A percentile compares a stretch with the other conserved stretches of the same genome.
These are phyloP conservation scores for Pittosporum tobira DNA, from an alignment of 129 eudicot genomes.

Conservation along the genomic window DNA sequence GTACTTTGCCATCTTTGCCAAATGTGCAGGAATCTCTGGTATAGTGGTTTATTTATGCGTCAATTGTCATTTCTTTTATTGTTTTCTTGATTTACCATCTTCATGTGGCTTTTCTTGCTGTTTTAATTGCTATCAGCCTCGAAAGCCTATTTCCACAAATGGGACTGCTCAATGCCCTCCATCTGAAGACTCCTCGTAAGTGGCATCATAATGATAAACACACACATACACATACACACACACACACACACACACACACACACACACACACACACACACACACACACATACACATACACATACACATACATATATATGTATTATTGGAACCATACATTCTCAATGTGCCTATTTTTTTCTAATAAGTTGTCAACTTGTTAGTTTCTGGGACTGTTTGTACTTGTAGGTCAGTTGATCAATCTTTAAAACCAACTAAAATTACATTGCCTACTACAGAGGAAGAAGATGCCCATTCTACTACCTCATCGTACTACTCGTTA, in stretches of 20 bases:
- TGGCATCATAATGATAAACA: slow-evolving; percentile 18
- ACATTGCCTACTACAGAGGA: slow-evolving; percentile 27
- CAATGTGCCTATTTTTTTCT: not conserved
- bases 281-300: too few relatives aligned
- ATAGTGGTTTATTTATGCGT: slow-evolving; percentile 27
- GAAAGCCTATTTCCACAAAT: slow-evolving; percentile 24
- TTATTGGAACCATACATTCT: not conserved
- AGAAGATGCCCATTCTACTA: slow-evolving; percentile 39
- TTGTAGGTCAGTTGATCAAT: slow-evolving; percentile 40
- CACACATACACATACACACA: too few relatives aligned
- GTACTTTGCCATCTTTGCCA: slow-evolving; percentile 33
- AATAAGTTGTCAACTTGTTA: not conserved
- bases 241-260: too few relatives aligned
- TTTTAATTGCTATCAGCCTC: slow-evolving; percentile 34
- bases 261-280: too few relatives aligned
- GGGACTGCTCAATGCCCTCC: slow-evolving; percentile 29
- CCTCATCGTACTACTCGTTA: slow-evolving; percentile 50
- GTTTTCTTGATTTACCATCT: slow-evolving; percentile 3
- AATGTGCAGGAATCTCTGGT: slow-evolving; percentile 41
- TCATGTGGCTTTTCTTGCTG: slow-evolving; percentile 6
- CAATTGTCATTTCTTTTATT: not conserved
- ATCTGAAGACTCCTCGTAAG: slow-evolving; percentile 52
- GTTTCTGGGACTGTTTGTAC: slow-evolving; percentile 12
- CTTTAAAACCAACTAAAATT: slow-evolving; percentile 24
- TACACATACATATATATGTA: too few relatives aligned